Conservation (phyloP, 73 alveolate genomes). For the Paraurostyla sp. region DNA sequence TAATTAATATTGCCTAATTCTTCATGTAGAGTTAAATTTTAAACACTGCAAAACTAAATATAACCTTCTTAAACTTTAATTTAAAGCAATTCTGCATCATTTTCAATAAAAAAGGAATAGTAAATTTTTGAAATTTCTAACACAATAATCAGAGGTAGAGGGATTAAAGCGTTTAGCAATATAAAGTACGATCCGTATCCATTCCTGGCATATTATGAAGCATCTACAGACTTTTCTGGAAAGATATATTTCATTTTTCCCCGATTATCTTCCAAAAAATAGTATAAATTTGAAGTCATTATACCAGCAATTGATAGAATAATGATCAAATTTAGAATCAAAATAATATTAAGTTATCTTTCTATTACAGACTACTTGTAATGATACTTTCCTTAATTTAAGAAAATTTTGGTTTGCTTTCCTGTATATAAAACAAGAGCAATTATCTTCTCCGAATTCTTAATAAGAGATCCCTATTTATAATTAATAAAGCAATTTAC, state of each 20-base stretch:
- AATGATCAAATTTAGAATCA: neutral
- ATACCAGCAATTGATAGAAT: neutral
- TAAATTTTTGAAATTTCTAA: constrained; percentile 15
- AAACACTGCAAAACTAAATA: neutral
- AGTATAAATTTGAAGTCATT: neutral
- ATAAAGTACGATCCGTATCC: constrained; percentile 12
- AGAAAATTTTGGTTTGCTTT: neutral
- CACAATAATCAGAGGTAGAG: constrained; percentile 10
- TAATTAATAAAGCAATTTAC: neutral
- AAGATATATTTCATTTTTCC: neutral
- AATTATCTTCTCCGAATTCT: neutral
- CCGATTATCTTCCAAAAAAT: constrained; percentile 14
- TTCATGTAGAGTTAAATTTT: constrained; percentile 36
- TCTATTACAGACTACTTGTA: neutral
- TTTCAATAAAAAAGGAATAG: neutral
- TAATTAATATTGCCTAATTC: constrained; percentile 39
- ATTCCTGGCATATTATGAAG: constrained; percentile 5
- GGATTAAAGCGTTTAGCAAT: constrained; percentile 11
- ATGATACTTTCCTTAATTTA: constrained; percentile 37
- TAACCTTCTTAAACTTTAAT: neutral
- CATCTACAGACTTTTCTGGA: neutral
- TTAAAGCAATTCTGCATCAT: constrained; percentile 5
- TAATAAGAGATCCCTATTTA: constrained; percentile 19
- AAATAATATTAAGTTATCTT: neutral
- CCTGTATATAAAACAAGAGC: constrained; percentile 44